Base-by-base conservation (phyloP, 1,139 yeast species). In the Suhomyces panamericanus region DNA sequence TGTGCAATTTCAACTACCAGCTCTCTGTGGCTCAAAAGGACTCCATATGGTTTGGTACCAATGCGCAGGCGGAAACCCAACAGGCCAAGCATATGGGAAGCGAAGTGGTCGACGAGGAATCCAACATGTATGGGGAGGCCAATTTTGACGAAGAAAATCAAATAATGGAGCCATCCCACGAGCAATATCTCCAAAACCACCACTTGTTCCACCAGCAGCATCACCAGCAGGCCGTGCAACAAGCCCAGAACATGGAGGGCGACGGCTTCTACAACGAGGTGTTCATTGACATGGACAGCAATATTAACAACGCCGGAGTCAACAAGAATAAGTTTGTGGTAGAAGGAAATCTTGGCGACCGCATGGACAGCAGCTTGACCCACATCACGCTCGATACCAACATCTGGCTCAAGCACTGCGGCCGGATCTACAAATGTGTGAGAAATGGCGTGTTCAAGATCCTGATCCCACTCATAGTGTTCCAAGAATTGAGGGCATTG, bases 331-430 rank as follows among this genome's bases (percentile, higher is more conserved):
- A 31, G 28, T 26, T 37, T 22, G 33, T 10, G 12, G 24, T 63
- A 8, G 73, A 66, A 42, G 79, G 79, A 12, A 66, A 74, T 54
- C 61, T 74, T 41, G 79, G 79, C 4, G 75, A 72, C 44, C 65
- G 71, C 37, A 78, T 80, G 75, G 85, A 80, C 56, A 71, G 77
- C 8, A 62, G 72, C 9, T 65, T 80, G 34, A 83, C 90, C 0
- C 77, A 75, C 54, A 75, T 85, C 44, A 80, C 89, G 1, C 69
- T 85, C 45, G 95, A 86, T 64, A 86, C 95, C 7, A 85, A 87
- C 51, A 81, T 86, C 49, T 86, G 93, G 93, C 68, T 86, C 51
- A 84, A 86, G 55, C 91, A 85, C 59, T 85, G 90, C 60, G 95
- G 93, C 2, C 73, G 85, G 48, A 73, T 86, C 27, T 86, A 77